Conservation (phyloP, 352 stramenopile species). For the Halophytophthora polymorphica region DNA sequence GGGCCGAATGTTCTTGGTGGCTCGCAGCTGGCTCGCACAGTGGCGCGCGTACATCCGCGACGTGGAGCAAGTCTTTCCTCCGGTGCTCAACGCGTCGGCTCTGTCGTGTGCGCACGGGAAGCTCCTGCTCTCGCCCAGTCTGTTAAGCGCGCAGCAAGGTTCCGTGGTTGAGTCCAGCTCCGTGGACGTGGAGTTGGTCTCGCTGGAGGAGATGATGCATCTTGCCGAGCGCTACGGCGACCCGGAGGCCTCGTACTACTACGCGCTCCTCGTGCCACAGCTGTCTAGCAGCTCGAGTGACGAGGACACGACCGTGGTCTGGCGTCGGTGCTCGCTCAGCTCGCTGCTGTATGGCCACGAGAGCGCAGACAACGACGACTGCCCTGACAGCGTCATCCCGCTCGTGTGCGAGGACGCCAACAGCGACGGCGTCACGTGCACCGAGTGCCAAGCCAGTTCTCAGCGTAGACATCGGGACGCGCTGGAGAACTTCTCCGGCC, state of each 20-base stretch:
- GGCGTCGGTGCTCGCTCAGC: conserved; percentile 43
- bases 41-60: conserved; percentile 79
- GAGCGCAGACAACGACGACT: conserved; percentile 10
- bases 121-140: conserved; percentile 44
- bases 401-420: conserved; percentile 28
- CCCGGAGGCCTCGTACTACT: conserved; percentile 46
- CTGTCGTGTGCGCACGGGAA: conserved; percentile 56
- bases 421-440: conserved; percentile 33
- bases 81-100: conserved; percentile 23
- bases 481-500: conserved; percentile 63
- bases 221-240: conserved; percentile 58
- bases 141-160: conserved; percentile 43
- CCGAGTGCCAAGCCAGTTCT: conserved; percentile 43
- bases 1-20: conserved; percentile 56
- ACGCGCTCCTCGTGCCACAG: conserved; percentile 27
- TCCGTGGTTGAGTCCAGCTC: conserved; percentile 33
- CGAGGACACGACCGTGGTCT: conserved; percentile 26
- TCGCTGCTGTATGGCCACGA: conserved; percentile 31
- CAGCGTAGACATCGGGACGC: conserved; percentile 41
- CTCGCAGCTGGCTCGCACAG: conserved; percentile 46
- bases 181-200: conserved; percentile 61
- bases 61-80: conserved; percentile 40
- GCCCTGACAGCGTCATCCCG: conserved; percentile 24
- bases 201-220: conserved; percentile 53
- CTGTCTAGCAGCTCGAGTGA: conserved; percentile 6